A percentile compares a stretch with the other conserved stretches of the same genome.
Conservation (phyloP, 169 alveolate species). For the Cryptosporidium xiaoi region DNA sequence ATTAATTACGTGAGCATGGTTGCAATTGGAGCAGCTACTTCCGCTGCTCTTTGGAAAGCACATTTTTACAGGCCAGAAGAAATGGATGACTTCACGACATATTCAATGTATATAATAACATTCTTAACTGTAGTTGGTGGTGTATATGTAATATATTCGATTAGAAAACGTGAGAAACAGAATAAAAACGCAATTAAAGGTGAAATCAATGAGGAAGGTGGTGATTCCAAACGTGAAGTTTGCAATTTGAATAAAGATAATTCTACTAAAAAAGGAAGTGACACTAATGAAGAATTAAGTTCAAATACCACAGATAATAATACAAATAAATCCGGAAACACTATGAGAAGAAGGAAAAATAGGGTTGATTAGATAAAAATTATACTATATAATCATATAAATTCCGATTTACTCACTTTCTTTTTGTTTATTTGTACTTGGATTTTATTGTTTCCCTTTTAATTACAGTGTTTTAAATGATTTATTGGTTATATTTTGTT, state of each 20-base stretch:
- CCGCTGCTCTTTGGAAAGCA: conserved; percentile 73
- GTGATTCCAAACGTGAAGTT: neutral
- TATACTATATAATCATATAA: neutral
- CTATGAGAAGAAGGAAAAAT: conserved; percentile 56
- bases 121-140: conserved; percentile 55
- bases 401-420: neutral
- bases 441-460: neutral
- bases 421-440: too few relatives aligned
- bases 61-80: conserved; percentile 71
- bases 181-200: neutral
- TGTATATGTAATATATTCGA: conserved; percentile 35
- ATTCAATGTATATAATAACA: conserved; percentile 71
- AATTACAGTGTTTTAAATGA: too few relatives aligned
- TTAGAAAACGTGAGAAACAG: conserved; percentile 50
- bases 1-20: conserved; percentile 64
- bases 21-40: conserved; percentile 74
- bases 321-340: neutral
- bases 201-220: neutral
- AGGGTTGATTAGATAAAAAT: conserved; percentile 48
- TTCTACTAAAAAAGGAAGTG: conserved; percentile 4
- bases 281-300: neutral
- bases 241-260: neutral
- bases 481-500: too few relatives aligned
- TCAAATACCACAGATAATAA: conserved; percentile 7
- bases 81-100: conserved; percentile 67